phyloP scores from a whole-genome alignment of 2,329 filamentous ascomycete species.

The Metarhizium guizhouense region DNA sequence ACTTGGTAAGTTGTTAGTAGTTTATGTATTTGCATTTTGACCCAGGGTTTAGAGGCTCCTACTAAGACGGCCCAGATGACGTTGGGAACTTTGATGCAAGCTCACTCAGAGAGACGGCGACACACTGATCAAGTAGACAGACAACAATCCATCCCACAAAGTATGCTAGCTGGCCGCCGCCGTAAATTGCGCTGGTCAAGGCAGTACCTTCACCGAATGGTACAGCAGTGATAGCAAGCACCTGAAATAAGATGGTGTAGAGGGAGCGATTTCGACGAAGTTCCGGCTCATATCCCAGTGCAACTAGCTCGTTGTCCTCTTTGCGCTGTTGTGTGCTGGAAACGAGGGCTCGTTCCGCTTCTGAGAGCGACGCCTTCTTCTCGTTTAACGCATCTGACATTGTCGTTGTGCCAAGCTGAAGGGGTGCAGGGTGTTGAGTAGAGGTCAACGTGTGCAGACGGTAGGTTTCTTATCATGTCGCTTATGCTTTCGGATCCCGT shows the following conservation, averaged over 20 bases:
- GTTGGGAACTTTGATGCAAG: conserved; percentile 8
- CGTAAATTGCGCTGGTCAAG: conserved; percentile 4
- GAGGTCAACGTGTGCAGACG: too few species aligned
- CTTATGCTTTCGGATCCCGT: too few species aligned
- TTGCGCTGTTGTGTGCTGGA: neutral
- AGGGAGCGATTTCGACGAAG: conserved; percentile 17
- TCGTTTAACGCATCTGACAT: neutral
- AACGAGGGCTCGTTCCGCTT: neutral
- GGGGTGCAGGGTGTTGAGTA: too few species aligned
- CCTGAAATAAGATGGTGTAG: conserved; percentile 19
- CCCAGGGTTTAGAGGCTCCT: conserved; percentile 14
- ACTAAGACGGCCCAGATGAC: conserved; percentile 9
- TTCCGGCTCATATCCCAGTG: conserved; percentile 39
- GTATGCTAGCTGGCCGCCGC: conserved; percentile 2
- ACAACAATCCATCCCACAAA: conserved; percentile 9
- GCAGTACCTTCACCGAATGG: conserved; percentile 3
- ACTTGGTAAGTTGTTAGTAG: too few species aligned
- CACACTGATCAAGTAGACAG: conserved; percentile 3
- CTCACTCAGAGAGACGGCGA: conserved; percentile 6
- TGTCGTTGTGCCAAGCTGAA: too few species aligned
- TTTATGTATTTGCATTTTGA: conserved; percentile 13
- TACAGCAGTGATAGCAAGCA: conserved; percentile 18
- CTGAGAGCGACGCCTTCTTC: neutral
- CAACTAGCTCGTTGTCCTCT: neutral
- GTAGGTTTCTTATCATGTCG: too few species aligned